Base-by-base conservation (phyloP, 805 yeast species). In the Hanseniaspora jakobsenii region DNA sequence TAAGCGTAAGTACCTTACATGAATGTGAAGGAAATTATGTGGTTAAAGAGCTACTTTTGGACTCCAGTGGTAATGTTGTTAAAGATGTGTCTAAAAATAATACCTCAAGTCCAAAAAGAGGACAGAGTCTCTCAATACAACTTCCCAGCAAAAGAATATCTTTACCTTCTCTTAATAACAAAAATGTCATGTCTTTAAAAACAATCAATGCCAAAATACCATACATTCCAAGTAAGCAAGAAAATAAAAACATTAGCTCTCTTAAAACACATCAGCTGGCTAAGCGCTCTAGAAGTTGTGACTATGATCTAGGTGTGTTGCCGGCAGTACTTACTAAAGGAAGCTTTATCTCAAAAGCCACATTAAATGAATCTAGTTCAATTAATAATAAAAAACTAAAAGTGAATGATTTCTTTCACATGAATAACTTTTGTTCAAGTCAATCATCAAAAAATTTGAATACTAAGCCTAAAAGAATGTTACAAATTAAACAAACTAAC, bases 271-370 rank as follows among this genome's bases (percentile, higher is more conserved):
- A n/a, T n/a, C n/a, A n/a, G n/a, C n/a, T n/a, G n/a, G n/a, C 31
- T 16, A 30, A 30, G 17, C 14, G 34, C 14, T 30, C 34, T 14
- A 38, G 23, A 7, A 43, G 41, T 1, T 14, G 36, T 8, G 35
- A 43, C 26, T 37, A 30, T 2, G 47, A 43, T 18, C n/a, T 43
- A 24, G 47, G 47, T 14, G 36, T 43, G 13, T 24, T 43, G 17
- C 47, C 47, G 2, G 26, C 36, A 18, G 24, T 36, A 5, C 16
- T 43, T 18, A 44, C 47, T 3, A 42, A 36, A 22, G 28, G 29
- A 14, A 17, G 9, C 3, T 17, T 16, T 18, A 18, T 21, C 8
- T 12, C 27, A n/a, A n/a, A n/a, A n/a, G n/a, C n/a, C n/a, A n/a
- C n/a, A n/a, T n/a, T n/a, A n/a, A n/a, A n/a, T n/a, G n/a, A n/a